Base-by-base conservation (phyloP, 2,329 filamentous ascomycete genomes). In the Karstenula rhodostoma region DNA sequence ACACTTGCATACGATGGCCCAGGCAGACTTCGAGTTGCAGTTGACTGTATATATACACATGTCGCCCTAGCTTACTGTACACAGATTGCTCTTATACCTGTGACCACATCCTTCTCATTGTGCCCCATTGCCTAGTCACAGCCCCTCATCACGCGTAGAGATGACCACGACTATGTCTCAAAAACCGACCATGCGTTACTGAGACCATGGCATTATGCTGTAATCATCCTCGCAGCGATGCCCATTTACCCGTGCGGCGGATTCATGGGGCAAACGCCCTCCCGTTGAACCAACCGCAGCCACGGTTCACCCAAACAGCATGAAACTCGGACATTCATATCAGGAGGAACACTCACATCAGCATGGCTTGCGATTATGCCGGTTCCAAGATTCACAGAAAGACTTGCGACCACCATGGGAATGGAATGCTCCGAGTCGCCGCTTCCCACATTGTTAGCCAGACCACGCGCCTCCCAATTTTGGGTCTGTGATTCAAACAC, bases 61-160 rank as follows among this genome's bases (percentile, higher is more conserved):
- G 17, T 54, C 7, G 10, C 12, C 17, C 51, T 44, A 3, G 40
- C 40, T 22, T 10, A 33, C 13, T 40, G 13, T 17, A 17, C 13
- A 6, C 4, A 25, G n/a, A 6, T 27, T 42, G 27, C 35, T 7
- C 9, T 46, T 6, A 27, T 22, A 17, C 52, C 2, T 33, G 42
- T 55, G 52, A 55, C 52, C 19, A 47, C 42, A 46, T 46, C 42
- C 19, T n/a, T 22, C 51, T 10, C 6, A 17, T 12, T 54, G 51
- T 54, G 37, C 40, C 52, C 27, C 52, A n/a, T 37, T n/a, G 40
- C 35, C 29, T 43, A 37, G 52, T 46, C 52, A 46, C 52, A 55
- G 42, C 52, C 40, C 27, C 42, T 46, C 52, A 25, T 55, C 52
- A 55, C 42, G 29, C 27, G 52, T n/a, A 17, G 27, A 13, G 19